phyloP scores from a whole-genome alignment of 129 eudicot species.

The sunflower (Helianthus annuus) region HanXRQr2.0-SUNRISE NC_035434.2:149316525-149317024 shows the following conservation, averaged over 20 bases:
- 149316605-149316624: too few species aligned
- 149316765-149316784: background rate
- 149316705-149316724: too few species aligned
- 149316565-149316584: too few species aligned
- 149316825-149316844: background rate
- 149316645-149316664: too few species aligned
- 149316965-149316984: constrained; percentile 6
- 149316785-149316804: background rate
- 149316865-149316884: constrained; percentile 3
- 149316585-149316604: too few species aligned
- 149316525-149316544: too few species aligned
- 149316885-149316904: constrained; percentile 19
- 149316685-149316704: too few species aligned
- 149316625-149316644: too few species aligned
- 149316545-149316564: too few species aligned
- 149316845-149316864: background rate
- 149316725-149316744: background rate
- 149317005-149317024: constrained; percentile 37
- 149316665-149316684: too few species aligned
- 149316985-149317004: constrained; percentile 21
- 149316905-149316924: background rate
- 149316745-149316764: background rate
- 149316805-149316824: background rate
- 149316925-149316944: background rate
- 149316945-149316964: constrained; percentile 6